Conservation (phyloP, 129 eudicot genomes). For the Artemisia argyi region DNA sequence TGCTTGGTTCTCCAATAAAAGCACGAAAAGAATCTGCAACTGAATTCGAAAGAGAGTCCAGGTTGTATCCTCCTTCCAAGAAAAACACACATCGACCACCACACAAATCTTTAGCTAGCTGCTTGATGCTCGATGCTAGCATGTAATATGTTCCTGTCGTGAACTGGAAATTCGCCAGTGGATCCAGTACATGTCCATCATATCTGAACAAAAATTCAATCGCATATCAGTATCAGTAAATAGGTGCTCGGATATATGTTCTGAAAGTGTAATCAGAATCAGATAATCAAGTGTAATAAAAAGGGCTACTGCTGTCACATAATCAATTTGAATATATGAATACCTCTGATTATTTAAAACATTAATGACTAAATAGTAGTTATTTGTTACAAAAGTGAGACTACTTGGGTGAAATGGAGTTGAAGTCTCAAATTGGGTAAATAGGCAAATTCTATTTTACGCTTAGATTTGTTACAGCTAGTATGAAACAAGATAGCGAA, state of each 20-base stretch:
- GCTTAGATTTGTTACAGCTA: no score
- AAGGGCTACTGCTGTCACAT: no score
- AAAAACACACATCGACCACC: slow-evolving; percentile 92
- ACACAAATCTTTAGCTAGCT: slow-evolving; percentile 80
- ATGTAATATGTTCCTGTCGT: slow-evolving; percentile 92
- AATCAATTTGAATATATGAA: no score
- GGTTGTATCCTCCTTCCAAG: slow-evolving; percentile 96
- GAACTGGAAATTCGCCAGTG: slow-evolving; percentile 81
- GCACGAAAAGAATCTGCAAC: slow-evolving; percentile 93
- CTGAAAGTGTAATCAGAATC: neutral
- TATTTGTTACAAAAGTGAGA: no score
- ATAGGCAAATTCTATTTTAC: no score
- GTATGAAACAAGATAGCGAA: no score
- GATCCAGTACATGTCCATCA: slow-evolving; percentile 87
- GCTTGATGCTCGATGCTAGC: slow-evolving; percentile 80
- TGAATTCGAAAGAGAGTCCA: slow-evolving; percentile 69
- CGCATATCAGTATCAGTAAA: neutral
- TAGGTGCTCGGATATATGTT: no score
- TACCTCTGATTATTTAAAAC: no score
- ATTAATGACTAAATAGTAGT: no score
- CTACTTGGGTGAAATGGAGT: no score
- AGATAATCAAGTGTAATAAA: no score
- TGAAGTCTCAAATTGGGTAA: no score
- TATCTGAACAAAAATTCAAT: slow-evolving; percentile 46
- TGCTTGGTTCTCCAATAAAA: slow-evolving; percentile 79